These are phyloP conservation scores for Rhizopogon vesiculosus DNA, from an alignment of 768 basidiomycete species.

Conservation along the genomic window DNA sequence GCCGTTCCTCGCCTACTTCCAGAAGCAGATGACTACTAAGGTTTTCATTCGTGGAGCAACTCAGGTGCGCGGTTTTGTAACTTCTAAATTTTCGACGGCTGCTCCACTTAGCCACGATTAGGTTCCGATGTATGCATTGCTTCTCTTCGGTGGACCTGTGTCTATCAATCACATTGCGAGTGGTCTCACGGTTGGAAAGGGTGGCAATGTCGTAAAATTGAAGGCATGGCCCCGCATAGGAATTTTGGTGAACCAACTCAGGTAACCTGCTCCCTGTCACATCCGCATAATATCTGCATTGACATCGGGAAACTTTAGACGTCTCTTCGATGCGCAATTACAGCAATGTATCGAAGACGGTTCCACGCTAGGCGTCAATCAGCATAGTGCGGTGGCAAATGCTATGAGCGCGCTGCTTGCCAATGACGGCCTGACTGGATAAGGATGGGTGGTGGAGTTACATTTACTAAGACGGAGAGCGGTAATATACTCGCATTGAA, in stretches of 20 bases:
- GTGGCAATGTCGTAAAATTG: conserved; percentile 53
- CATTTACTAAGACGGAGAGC: too few relatives aligned
- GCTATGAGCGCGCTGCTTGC: conserved; percentile 37
- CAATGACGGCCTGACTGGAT: conserved; percentile 28
- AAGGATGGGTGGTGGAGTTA: background rate
- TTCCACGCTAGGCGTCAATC: conserved; percentile 37
- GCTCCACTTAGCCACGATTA: conserved; percentile 20
- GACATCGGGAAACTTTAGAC: conserved; percentile 31
- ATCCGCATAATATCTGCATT: background rate
- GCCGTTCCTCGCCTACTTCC: conserved; percentile 81
- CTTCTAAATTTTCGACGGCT: background rate
- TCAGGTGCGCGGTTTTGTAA: conserved; percentile 47
- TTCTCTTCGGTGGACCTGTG: conserved; percentile 82
- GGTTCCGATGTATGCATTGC: conserved; percentile 84
- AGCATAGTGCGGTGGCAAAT: conserved; percentile 49
- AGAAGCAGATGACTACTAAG: conserved; percentile 78
- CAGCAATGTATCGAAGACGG: conserved; percentile 61
- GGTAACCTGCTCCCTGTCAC: conserved; percentile 38
- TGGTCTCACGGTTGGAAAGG: conserved; percentile 60
- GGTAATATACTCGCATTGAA: too few relatives aligned
- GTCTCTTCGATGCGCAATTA: conserved; percentile 66
- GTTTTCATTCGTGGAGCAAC: conserved; percentile 84
- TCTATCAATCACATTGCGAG: conserved; percentile 76
- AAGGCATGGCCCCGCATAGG: conserved; percentile 89
- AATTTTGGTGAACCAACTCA: conserved; percentile 79